Percentiles rank a stretch among this genome's conserved stretches.
phyloP scores from a whole-genome alignment of 1,284 basidiomycete species.

The Fomitopsis schrenkii region DNA sequence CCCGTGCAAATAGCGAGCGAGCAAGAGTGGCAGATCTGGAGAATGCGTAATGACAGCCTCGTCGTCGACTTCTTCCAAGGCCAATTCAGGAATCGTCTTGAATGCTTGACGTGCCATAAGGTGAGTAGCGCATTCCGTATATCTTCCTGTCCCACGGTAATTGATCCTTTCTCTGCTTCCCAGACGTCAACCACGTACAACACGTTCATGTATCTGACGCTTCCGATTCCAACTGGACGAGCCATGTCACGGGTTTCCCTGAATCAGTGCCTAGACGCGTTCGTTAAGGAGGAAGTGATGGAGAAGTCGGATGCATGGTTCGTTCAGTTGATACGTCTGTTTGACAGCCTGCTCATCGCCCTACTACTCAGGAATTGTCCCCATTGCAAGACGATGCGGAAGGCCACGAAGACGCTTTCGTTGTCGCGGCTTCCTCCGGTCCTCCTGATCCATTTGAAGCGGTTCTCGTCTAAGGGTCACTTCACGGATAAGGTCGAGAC shows the following conservation, averaged over 20 bases:
- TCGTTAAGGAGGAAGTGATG: slow-evolving; percentile 88
- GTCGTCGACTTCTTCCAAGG: slow-evolving; percentile 99
- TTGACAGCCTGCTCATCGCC: background rate
- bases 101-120: slow-evolving; percentile 89
- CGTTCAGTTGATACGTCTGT: slow-evolving; percentile 20
- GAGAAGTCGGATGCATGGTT: slow-evolving; percentile 96
- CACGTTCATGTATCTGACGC: slow-evolving; percentile 92
- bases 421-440: slow-evolving; percentile 90
- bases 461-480: slow-evolving; percentile 89
- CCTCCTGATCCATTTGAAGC: slow-evolving; percentile 93
- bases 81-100: slow-evolving; percentile 88
- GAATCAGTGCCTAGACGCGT: slow-evolving; percentile 83
- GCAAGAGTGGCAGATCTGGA: slow-evolving; percentile 91
- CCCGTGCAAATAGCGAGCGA: slow-evolving; percentile 90
- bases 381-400: slow-evolving; percentile 81
- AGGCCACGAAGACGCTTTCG: slow-evolving; percentile 84
- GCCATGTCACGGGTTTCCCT: slow-evolving; percentile 67
- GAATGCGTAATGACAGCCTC: slow-evolving; percentile 87
- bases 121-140: slow-evolving; percentile 39
- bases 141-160: background rate
- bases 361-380: slow-evolving; percentile 76
- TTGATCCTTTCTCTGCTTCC: background rate
- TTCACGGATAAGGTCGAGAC: slow-evolving; percentile 97
- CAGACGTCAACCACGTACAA: slow-evolving; percentile 98
- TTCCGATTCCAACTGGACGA: slow-evolving; percentile 79